Evolutionary conservation across 495 filamentous ascomycete genomes (phyloP), one percentile per base, ranked within the genome.

Genomic region (Gamarada debralockiae): DNA sequence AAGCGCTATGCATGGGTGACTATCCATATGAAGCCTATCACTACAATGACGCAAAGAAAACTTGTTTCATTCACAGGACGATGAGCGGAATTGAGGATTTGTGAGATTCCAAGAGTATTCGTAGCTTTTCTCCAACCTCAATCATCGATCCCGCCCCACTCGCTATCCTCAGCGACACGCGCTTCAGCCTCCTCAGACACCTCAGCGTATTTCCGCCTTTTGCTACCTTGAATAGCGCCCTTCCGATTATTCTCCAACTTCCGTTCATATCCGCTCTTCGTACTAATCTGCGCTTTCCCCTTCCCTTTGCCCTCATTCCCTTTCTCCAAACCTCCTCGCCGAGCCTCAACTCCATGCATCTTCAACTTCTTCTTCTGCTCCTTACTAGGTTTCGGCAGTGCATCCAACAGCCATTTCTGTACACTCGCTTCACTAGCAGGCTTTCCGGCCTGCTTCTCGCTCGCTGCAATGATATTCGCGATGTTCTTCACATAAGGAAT

Each of bases 211-310:
- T 66, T 69, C 23, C 56, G 68, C 8, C 72, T 78, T 66, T 81
- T 84, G 65, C 83, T 92, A 23, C 81, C 88, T 60, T 73, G 73
- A 56, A 87, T 84, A 25, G 90, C 89, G 22, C 82, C 87, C 63
- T 73, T 84, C 68, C 71, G 81, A 56, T 82, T 89, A 64, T 95
- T 80, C 70, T 92, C 88, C 72, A 83, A 66, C 56, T 79, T 71
- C 61, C 88, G 78, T 64, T 97, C 90, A 74, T 82, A 97, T 9
- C 90, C 87, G 65, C 92, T 95, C 79, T 92, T 95, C 0, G 90
- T 95, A 58, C 88, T 92, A 64, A 98, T 98, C 51, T 83, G 76
- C 50, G 54, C 65, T 20, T 67, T 72, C 33, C 43, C 51, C 40
- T 59, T 62, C 21, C 66, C 71, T 39, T 64, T 67, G 49, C 66